Base-by-base conservation (phyloP, 164 flowering plant genomes). In the Stephania japonica region DNA sequence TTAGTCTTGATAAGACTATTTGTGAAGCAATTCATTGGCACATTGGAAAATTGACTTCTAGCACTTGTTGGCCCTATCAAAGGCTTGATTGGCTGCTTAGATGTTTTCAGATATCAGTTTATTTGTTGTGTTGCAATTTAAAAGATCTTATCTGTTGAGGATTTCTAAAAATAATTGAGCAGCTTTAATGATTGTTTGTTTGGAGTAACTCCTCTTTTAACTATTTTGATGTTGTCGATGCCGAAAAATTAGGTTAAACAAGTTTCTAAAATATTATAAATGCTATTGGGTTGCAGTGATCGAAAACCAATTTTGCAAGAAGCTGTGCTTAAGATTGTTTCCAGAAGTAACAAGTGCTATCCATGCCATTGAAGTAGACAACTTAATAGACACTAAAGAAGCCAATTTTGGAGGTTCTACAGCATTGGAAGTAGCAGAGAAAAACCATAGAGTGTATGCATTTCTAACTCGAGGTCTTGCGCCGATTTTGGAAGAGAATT, bases 361-460 rank as follows among this genome's bases (percentile, higher is more conserved):
- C 59, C 67, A 50, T 65, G 83, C 80, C 26, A 70, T 80, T 65
- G 90, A 88, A 42, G 70, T 5, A 73, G 67, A 53, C 16, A 67
- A 26, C 62, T 42, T 13, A 18, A 74, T 67, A 53, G 76, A 72
- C 18, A 66, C 75, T 73, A 16, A 49, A 1, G 80, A 83, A 66
- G 81, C 47, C 42, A 82, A 80, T 26, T 68, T 83, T 44, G 82
- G 81, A 76, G 76, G 66, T 70, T 74, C 68, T 42, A 5, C 38
- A 63, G 90, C 86, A 73, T 81, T 77, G 85, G 85, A 82, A 72
- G 69, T 5, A 24, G 63, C 79, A 61, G 73, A 85, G 75, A 87
- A 65, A 72, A 86, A 89, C 19, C 91, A 95, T 49, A 78, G 78
- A 38, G 87, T 83, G 13, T 95, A 83, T 83, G 84, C 90, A 6